Base-by-base conservation (phyloP, 768 basidiomycete species). In the Leucocoprinus birnbaumii region DNA sequence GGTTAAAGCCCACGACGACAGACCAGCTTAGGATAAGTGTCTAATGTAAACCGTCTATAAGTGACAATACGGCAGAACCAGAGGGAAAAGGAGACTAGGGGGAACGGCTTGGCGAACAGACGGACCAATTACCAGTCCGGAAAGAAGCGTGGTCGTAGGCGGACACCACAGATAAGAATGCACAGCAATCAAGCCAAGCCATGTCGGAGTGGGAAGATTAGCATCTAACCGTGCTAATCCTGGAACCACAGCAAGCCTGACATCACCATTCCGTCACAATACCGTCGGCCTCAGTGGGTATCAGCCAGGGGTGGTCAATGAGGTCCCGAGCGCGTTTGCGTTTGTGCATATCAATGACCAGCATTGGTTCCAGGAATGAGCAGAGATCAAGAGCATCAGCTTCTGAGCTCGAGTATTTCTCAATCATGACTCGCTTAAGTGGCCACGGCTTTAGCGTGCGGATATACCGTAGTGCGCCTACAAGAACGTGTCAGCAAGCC, bases 351-450 rank as follows among this genome's bases (percentile, higher is more conserved):
- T 93, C 86, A 53, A 85, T 69, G 26, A 77, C 72, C 58, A 93
- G 77, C 91, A 91, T 91, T 25, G 89, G 89, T 60, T 77, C 75
- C 58, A 93, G 68, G 68, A 92, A 92, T 22, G 72, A 67, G 62
- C 86, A 88, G 19, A 92, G 69, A 27, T 75, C 71, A 24, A 66
- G 65, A 8, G 89, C 79, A 53, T 91, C 85, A 13, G 67, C 62
- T 35, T 80, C 77, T 9, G 79, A 71, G 68, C 86, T 87, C 7
- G 87, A 72, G 67, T 97, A 97, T 67, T 95, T 96, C 76, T 97
- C 92, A 47, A 75, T 78, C 84, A 97, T 89, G 60, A 96, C 93
- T 21, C 86, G 83, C 60, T 80, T 75, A 50, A 96, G 74, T 9
- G 93, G 87, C 89, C 90, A 91, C 2, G 84, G 83, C 68, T 89